Conservation (phyloP, 2,329 filamentous ascomycete genomes). For the Apiospora rasikravindrae region DNA sequence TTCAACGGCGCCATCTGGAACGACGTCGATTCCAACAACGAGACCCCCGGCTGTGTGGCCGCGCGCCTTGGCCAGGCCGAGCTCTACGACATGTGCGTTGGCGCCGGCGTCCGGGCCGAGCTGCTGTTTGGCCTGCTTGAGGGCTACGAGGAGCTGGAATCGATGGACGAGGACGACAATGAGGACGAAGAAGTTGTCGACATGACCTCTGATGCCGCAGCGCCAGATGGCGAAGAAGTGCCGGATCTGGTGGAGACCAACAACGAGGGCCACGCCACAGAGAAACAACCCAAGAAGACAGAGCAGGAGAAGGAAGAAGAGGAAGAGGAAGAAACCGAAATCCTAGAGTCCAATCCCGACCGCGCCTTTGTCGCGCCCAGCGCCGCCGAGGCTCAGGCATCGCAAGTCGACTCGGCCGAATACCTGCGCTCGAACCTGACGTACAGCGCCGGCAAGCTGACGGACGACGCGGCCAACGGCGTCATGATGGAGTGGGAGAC, state of each 20-base stretch:
- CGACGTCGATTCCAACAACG: constrained; percentile 82
- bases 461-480: constrained; percentile 78
- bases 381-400: constrained; percentile 42
- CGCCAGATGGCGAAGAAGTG: constrained; percentile 40
- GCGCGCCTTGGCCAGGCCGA: constrained; percentile 68
- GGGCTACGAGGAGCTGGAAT: constrained; percentile 76
- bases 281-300: constrained; percentile 24
- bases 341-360: constrained; percentile 33
- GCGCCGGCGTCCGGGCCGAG: constrained; percentile 90
- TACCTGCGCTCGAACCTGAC: constrained; percentile 73
- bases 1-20: constrained; percentile 97
- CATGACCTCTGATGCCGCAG: constrained; percentile 37
- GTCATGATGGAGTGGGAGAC: constrained; percentile 97
- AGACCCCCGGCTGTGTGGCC: constrained; percentile 92
- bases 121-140: constrained; percentile 82
- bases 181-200: constrained; percentile 44
- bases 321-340: constrained; percentile 32
- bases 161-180: constrained; percentile 53
- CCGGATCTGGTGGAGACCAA: constrained; percentile 31
- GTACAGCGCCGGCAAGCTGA: constrained; percentile 68
- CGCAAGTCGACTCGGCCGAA: constrained; percentile 64
- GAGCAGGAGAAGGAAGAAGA: constrained; percentile 35
- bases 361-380: constrained; percentile 39
- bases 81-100: constrained; percentile 83
- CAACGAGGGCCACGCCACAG: constrained; percentile 20